Base-by-base conservation (phyloP, 2,329 filamentous ascomycete genomes). In the Aureobasidium mangrovei region DNA sequence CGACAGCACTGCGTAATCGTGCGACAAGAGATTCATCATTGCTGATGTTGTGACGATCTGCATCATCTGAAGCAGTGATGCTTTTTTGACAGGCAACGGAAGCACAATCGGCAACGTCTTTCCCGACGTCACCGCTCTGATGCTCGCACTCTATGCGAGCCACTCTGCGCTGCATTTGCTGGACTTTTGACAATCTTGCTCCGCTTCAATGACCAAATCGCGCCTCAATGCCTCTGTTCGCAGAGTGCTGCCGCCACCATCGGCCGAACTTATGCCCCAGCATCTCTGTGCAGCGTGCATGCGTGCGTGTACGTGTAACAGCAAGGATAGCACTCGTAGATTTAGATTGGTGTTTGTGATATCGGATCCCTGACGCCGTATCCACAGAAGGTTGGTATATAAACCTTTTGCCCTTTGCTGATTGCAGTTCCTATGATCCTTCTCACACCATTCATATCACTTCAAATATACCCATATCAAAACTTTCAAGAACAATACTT, bases 81-180 rank as follows among this genome's bases (percentile, higher is more conserved):
- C 24, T 38, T 38, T 10, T 29, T 47, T 31, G 8, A 7, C 18
- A 12, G 12, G 31, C 4, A 35, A 39, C 46, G 35, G 40, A 35
- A 49, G 24, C 32, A 35, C 32, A 35, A 7, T 41, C 44, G 39
- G 49, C 39, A 31, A 53, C 32, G 40, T 32, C 31, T 43, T 12
- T 44, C 40, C 38, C 49, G 40, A 53, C 49, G 49, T 53, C 49
- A 53, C 49, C 12, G 39, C 26, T 44, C 26, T 28, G 7, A 24
- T 12, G 38, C 36, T 52, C 49, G 49, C 49, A 27, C 31, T 18
- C 31, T 36, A 53, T 44, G 49, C 49, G 49, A 53, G 40, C 49
- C 47, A 51, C 35, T 41, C 28, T 27, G 4, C 18, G 47, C 47
- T 42, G 3, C 29, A 31, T 24, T 33, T 32, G 24, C 10, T 33